Evolutionary conservation across 2,329 filamentous ascomycete genomes (phyloP).

Genomic region (Pestalotiopsis sp.): DNA sequence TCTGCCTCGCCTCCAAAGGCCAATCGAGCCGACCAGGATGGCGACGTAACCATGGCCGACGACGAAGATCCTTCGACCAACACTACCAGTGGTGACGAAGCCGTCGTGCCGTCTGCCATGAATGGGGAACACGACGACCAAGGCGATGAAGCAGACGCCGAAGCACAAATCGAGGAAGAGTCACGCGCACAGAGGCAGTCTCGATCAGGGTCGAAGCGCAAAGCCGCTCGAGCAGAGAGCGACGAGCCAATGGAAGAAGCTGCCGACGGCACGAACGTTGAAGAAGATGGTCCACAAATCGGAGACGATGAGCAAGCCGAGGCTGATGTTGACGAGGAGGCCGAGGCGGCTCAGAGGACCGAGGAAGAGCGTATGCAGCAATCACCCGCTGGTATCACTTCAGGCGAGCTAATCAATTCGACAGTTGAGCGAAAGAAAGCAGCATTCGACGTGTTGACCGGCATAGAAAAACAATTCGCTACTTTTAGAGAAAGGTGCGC

Average conservation of each 20-base stretch:
- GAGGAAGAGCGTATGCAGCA: constrained; percentile 62
- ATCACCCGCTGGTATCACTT: constrained; percentile 9
- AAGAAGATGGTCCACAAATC: constrained; percentile 44
- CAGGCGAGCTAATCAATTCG: constrained; percentile 29
- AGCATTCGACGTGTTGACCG: constrained; percentile 76
- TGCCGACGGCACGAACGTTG: constrained; percentile 30
- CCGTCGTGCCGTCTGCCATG: constrained; percentile 16
- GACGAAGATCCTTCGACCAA: constrained; percentile 33
- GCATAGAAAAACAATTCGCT: constrained; percentile 86
- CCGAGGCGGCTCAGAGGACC: constrained; percentile 58
- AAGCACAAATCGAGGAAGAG: constrained; percentile 23
- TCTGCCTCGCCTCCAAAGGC: constrained; percentile 23
- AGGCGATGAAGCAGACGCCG: constrained; percentile 21
- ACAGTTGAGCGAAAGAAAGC: constrained; percentile 75
- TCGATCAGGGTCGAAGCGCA: constrained; percentile 35
- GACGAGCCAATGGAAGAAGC: constrained; percentile 24
- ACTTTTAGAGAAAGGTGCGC: constrained; percentile 76
- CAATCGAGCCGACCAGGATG: constrained; percentile 29
- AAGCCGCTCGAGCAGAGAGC: constrained; percentile 14
- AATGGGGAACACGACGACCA: constrained; percentile 16
- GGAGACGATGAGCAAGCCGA: constrained; percentile 57
- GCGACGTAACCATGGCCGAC: constrained; percentile 31
- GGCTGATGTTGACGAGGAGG: constrained; percentile 59
- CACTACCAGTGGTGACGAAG: constrained; percentile 31
- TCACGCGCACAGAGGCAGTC: constrained; percentile 28